Conservation (phyloP, 108 stramenopile species). For the Discostella stelligeroides region DNA sequence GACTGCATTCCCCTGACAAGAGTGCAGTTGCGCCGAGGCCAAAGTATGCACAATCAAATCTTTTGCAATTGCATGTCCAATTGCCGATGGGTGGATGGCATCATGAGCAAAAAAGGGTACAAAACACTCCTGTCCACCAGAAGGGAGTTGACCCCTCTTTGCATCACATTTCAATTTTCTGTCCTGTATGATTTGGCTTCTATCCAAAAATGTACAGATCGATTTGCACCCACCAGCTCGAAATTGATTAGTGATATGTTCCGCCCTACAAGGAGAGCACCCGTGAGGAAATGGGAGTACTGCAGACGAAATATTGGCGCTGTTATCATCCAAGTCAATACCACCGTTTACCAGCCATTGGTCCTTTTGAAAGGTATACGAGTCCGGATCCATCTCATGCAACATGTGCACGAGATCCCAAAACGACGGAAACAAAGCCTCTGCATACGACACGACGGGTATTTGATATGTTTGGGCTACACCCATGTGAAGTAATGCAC, state of each 20-base stretch:
- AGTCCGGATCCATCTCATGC: conserved; percentile 33
- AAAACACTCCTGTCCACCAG: conserved; percentile 52
- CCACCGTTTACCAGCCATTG: conserved; percentile 18
- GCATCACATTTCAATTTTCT: conserved; percentile 44
- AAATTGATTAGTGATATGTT: conserved; percentile 50
- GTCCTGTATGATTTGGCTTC: conserved; percentile 30
- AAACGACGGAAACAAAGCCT: conserved; percentile 63
- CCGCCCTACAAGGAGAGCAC: conserved; percentile 47
- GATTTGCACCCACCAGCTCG: conserved; percentile 54
- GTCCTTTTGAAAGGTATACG: conserved; percentile 40
- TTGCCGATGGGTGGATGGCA: conserved; percentile 56
- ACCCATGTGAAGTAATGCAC: conserved; percentile 61
- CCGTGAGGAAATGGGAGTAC: conserved; percentile 64
- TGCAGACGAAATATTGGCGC: conserved; percentile 29
- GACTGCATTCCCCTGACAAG: conserved; percentile 27
- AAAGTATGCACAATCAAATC: conserved; percentile 58
- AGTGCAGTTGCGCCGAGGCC: conserved; percentile 34
- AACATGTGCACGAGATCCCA: conserved; percentile 27
- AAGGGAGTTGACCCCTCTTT: conserved; percentile 26
- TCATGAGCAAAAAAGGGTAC: conserved; percentile 60
- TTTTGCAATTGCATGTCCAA: conserved; percentile 56
- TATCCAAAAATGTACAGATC: conserved; percentile 47
- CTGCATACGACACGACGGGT: conserved; percentile 63
- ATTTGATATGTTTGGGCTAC: conserved; percentile 72
- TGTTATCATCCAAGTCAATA: conserved; percentile 8